phyloP scores from a whole-genome alignment of 2,329 filamentous ascomycete genomes.

The Clarireedia sp. region DNA sequence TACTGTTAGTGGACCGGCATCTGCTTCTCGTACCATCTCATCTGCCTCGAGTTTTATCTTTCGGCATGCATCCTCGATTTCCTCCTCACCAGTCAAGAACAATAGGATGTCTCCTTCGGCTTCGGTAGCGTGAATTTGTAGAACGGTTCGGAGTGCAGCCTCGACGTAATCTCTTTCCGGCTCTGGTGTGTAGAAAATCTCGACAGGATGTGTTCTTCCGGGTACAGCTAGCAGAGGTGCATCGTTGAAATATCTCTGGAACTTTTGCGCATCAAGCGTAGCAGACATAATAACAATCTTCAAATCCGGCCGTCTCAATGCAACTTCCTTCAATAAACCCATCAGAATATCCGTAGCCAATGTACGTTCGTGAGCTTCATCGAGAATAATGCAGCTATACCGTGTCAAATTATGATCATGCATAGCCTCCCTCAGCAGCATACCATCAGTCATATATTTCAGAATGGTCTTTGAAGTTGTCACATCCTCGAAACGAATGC shows the following conservation, averaged over 20 bases:
- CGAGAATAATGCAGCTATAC: slow-evolving; percentile 96
- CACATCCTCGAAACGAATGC: slow-evolving; percentile 96
- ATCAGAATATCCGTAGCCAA: slow-evolving; percentile 96
- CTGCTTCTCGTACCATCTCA: slow-evolving; percentile 84
- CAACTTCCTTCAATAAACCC: slow-evolving; percentile 88
- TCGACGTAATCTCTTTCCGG: slow-evolving; percentile 96
- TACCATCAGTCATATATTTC: slow-evolving; percentile 99
- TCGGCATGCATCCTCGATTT: slow-evolving; percentile 92
- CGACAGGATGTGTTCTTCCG: slow-evolving; percentile 89
- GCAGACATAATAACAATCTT: slow-evolving; percentile 99
- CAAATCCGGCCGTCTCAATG: slow-evolving; percentile 72
- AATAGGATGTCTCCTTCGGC: slow-evolving; percentile 86
- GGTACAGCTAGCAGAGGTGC: slow-evolving; percentile 90
- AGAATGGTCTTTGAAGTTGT: slow-evolving; percentile 82
- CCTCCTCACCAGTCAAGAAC: slow-evolving; percentile 95
- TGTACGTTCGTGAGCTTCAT: slow-evolving; percentile 96
- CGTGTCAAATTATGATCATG: slow-evolving; percentile 85
- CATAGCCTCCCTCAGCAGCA: slow-evolving; percentile 94
- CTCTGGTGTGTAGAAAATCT: slow-evolving; percentile 97
- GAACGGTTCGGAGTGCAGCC: slow-evolving; percentile 84
- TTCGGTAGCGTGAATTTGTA: slow-evolving; percentile 94
- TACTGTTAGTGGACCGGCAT: slow-evolving; percentile 79
- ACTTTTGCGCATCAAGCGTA: slow-evolving; percentile 94
- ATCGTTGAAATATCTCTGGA: slow-evolving; percentile 93
- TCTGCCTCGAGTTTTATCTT: slow-evolving; percentile 89